Percentiles rank a stretch among this genome's conserved stretches.
Conservation (phyloP, 192 early-diverging fungal species). For the Podila minutissima region DNA sequence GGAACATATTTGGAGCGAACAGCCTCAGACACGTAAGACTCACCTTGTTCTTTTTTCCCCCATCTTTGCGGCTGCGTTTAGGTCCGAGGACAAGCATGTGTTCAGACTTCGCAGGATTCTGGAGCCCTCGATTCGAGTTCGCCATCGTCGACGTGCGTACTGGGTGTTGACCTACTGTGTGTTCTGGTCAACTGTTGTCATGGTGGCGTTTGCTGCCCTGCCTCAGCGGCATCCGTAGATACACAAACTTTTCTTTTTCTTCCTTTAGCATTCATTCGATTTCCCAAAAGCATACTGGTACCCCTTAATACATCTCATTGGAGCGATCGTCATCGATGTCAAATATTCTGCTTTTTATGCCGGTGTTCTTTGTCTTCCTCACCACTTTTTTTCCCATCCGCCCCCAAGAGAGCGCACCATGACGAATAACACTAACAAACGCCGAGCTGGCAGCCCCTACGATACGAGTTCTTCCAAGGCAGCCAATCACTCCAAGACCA, state of each 20-base stretch:
- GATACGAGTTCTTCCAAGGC: too few relatives aligned
- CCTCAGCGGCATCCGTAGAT: constrained; percentile 10
- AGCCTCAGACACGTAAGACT: too few relatives aligned
- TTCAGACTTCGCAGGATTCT: constrained; percentile 24
- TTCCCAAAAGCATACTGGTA: background rate
- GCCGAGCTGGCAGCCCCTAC: too few relatives aligned
- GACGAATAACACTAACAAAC: too few relatives aligned
- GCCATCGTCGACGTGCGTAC: constrained; percentile 19
- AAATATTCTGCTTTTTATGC: too few relatives aligned
- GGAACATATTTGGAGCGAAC: too few relatives aligned
- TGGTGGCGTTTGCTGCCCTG: constrained; percentile 45
- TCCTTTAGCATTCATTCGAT: background rate
- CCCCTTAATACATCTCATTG: too few relatives aligned
- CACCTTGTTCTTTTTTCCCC: background rate
- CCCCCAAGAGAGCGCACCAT: too few relatives aligned
- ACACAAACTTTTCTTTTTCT: background rate
- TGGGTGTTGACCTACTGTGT: constrained; percentile 44
- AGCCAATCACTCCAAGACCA: too few relatives aligned
- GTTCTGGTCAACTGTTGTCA: constrained; percentile 39
- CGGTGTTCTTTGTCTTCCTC: too few relatives aligned
- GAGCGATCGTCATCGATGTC: too few relatives aligned
- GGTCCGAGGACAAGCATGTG: constrained; percentile 39
- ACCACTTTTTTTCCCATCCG: too few relatives aligned
- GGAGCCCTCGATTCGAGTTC: constrained; percentile 35
- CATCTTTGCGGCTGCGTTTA: background rate